These are phyloP conservation scores for Lobosporangium transversale DNA, from an alignment of 192 early-diverging fungal genomes.

Conservation along the genomic window DNA sequence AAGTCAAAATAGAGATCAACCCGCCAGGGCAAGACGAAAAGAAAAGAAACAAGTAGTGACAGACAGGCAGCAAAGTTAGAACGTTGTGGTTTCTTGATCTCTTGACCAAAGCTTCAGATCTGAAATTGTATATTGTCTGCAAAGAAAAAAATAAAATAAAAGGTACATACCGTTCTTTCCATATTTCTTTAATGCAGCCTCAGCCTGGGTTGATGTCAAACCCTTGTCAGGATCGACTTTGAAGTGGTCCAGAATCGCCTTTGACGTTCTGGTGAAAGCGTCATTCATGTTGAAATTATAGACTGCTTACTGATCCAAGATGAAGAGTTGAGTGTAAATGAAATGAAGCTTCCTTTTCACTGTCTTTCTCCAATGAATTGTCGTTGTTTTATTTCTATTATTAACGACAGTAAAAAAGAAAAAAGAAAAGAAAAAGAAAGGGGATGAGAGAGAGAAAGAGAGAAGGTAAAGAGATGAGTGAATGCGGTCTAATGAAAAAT, in stretches of 20 bases:
- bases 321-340: not conserved
- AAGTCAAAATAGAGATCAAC: too few relatives aligned
- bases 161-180: conserved; percentile 85
- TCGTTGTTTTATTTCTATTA: too few relatives aligned
- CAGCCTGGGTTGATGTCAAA: conserved; percentile 71
- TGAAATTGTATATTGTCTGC: too few relatives aligned
- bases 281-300: conserved; percentile 65
- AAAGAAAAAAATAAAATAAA: too few relatives aligned
- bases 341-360: too few relatives aligned
- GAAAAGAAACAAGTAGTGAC: too few relatives aligned
- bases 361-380: too few relatives aligned
- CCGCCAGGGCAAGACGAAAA: too few relatives aligned
- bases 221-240: conserved; percentile 73
- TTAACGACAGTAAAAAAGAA: not conserved
- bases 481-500: not conserved
- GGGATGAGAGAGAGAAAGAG: conserved; percentile 1
- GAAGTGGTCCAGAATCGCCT: conserved; percentile 75
- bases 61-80: too few relatives aligned
- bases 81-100: too few relatives aligned
- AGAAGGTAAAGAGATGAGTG: not conserved
- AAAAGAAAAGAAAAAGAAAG: not conserved
- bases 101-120: too few relatives aligned
- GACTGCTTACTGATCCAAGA: conserved; percentile 5
- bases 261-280: conserved; percentile 66
- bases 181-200: conserved; percentile 67